phyloP scores from a whole-genome alignment of 805 yeast species.

The Nakazawaea laoshanensis region DNA sequence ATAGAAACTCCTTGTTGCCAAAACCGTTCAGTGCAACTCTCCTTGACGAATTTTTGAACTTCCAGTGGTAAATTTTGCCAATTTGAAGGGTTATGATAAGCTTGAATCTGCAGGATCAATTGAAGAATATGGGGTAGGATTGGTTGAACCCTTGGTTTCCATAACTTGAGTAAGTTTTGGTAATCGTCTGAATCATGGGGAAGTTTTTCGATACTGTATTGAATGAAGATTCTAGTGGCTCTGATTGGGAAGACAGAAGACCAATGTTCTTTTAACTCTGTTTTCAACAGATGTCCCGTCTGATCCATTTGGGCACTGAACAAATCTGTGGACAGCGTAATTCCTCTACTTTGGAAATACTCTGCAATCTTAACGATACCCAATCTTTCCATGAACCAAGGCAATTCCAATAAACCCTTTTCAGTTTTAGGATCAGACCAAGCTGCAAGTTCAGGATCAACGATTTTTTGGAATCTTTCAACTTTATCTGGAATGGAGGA shows the following conservation, averaged over 20 bases:
- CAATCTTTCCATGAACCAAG: slow-evolving; percentile 97
- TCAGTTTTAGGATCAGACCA: slow-evolving; percentile 93
- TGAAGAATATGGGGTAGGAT: slow-evolving; percentile 87
- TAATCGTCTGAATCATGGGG: slow-evolving; percentile 74
- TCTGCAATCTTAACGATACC: slow-evolving; percentile 92
- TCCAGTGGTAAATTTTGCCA: slow-evolving; percentile 84
- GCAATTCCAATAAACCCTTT: slow-evolving; percentile 80
- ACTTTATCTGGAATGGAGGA: slow-evolving; percentile 61
- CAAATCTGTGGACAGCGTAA: slow-evolving; percentile 68
- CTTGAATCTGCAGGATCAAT: slow-evolving; percentile 81
- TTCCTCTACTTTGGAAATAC: slow-evolving; percentile 77
- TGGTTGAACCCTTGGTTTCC: slow-evolving; percentile 93
- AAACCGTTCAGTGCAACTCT: slow-evolving; percentile 85
- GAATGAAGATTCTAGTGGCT: slow-evolving; percentile 90
- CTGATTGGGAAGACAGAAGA: slow-evolving; percentile 89
- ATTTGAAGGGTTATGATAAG: slow-evolving; percentile 88
- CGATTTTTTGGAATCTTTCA: slow-evolving; percentile 76
- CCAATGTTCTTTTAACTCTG: slow-evolving; percentile 84
- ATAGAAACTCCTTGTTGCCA: slow-evolving; percentile 98
- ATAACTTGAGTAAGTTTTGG: slow-evolving; percentile 56
- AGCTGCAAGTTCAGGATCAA: slow-evolving; percentile 85
- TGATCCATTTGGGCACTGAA: slow-evolving; percentile 84
- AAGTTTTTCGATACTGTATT: slow-evolving; percentile 88
- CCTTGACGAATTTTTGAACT: slow-evolving; percentile 86
- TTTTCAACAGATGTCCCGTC: slow-evolving; percentile 67